phyloP scores from a whole-genome alignment of 495 filamentous ascomycete genomes.

The Neurospora tetraspora region DNA sequence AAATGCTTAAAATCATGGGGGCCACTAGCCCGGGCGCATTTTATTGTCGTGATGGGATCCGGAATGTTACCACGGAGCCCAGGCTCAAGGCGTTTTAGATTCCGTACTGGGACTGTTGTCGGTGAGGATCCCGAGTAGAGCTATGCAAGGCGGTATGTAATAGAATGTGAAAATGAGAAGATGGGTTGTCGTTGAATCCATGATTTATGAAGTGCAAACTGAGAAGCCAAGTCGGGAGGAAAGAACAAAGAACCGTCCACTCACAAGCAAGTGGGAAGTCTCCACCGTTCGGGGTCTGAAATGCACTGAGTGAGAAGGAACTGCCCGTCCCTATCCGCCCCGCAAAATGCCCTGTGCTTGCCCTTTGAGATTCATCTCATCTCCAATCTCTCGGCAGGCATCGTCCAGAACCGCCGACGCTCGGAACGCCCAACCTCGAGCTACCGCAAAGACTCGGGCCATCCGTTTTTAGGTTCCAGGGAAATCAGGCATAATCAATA shows the following conservation, averaged over 20 bases:
- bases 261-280: not conserved
- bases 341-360: not conserved
- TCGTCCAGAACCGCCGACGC: not conserved
- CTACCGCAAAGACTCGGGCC: no score
- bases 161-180: not conserved
- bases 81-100: not conserved
- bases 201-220: not conserved
- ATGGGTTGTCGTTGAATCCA: not conserved
- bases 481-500: no score
- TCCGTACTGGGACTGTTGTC: not conserved
- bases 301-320: not conserved
- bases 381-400: not conserved
- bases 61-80: not conserved
- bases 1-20: not conserved
- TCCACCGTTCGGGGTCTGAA: not conserved
- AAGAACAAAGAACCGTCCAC: not conserved
- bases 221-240: not conserved
- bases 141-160: not conserved
- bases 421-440: not conserved
- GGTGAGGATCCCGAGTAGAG: not conserved
- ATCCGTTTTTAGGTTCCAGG: no score
- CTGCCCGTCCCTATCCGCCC: not conserved
- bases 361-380: not conserved
- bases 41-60: not conserved
- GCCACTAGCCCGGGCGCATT: not conserved